Percentiles rank a stretch among this genome's conserved stretches.
These are phyloP conservation scores for Diaporthe citriasiana DNA, from an alignment of 2,329 filamentous ascomycete genomes.

Conservation along the genomic window DNA sequence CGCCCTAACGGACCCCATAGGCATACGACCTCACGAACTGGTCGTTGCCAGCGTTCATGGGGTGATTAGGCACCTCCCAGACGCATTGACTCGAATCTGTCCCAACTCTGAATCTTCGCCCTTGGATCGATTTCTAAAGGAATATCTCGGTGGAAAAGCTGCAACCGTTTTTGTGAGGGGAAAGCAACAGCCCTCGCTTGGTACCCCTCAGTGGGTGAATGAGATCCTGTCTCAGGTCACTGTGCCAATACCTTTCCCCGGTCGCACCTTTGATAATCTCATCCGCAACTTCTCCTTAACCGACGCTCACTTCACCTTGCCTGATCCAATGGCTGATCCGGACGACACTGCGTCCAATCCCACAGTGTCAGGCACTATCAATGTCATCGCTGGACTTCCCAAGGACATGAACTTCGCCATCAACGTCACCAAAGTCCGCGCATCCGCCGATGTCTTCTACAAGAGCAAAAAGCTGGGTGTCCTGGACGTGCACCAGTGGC, in stretches of 20 bases:
- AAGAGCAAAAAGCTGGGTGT: slow-evolving; percentile 82
- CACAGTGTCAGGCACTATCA: slow-evolving; percentile 84
- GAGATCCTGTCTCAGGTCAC: slow-evolving; percentile 86
- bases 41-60: slow-evolving; percentile 80
- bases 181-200: slow-evolving; percentile 73
- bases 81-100: slow-evolving; percentile 79
- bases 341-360: slow-evolving; percentile 80
- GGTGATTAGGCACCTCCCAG: slow-evolving; percentile 79
- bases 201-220: slow-evolving; percentile 85
- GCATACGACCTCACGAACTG: slow-evolving; percentile 76
- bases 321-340: slow-evolving; percentile 83
- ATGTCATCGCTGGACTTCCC: slow-evolving; percentile 83
- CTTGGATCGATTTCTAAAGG: slow-evolving; percentile 83
- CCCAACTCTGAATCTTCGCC: slow-evolving; percentile 85
- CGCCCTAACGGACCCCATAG: slow-evolving; percentile 76
- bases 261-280: slow-evolving; percentile 83
- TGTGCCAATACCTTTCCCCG: slow-evolving; percentile 87
- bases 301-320: slow-evolving; percentile 88
- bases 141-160: slow-evolving; percentile 84
- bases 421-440: slow-evolving; percentile 81
- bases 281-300: slow-evolving; percentile 90
- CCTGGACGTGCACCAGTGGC: slow-evolving; percentile 85
- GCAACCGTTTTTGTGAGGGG: slow-evolving; percentile 88
- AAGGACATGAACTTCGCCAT: slow-evolving; percentile 89
- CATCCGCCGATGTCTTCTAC: slow-evolving; percentile 86